Conservation (phyloP, 1,284 basidiomycete species). For the Polyporus tsugae region DNA sequence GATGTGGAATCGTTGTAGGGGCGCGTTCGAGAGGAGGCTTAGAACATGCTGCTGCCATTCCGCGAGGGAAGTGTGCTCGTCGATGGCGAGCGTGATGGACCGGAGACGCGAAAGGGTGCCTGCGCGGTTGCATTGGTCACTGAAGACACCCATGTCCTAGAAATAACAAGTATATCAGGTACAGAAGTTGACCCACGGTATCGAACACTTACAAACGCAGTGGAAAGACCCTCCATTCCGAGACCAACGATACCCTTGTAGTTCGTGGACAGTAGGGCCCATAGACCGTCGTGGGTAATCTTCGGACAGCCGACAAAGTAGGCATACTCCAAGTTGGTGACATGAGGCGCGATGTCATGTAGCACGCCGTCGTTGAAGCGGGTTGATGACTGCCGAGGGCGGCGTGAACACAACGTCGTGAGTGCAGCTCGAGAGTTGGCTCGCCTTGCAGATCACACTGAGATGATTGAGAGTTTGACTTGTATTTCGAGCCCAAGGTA, state of each 20-base stretch:
- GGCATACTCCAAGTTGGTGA: conserved; percentile 60
- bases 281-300: conserved; percentile 69
- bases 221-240: conserved; percentile 70
- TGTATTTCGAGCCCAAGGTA: conserved; percentile 57
- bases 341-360: conserved; percentile 53
- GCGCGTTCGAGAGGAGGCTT: conserved; percentile 53
- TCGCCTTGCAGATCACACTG: conserved; percentile 73
- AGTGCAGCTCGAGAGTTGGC: conserved; percentile 23
- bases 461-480: conserved; percentile 57
- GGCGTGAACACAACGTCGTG: conserved; percentile 13
- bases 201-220: conserved; percentile 58
- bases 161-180: not conserved
- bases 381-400: conserved; percentile 53
- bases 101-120: conserved; percentile 52
- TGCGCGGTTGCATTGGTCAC: conserved; percentile 44
- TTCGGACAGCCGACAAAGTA: conserved; percentile 71
- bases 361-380: conserved; percentile 65
- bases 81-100: conserved; percentile 67
- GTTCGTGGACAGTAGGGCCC: conserved; percentile 54
- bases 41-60: conserved; percentile 55
- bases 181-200: too few species aligned
- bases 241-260: conserved; percentile 55
- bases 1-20: conserved; percentile 67
- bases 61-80: conserved; percentile 42
- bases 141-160: conserved; percentile 63